Evolutionary conservation across 2,329 filamentous ascomycete species (phyloP).

Genomic region (Proliferodiscus dingleyae): DNA sequence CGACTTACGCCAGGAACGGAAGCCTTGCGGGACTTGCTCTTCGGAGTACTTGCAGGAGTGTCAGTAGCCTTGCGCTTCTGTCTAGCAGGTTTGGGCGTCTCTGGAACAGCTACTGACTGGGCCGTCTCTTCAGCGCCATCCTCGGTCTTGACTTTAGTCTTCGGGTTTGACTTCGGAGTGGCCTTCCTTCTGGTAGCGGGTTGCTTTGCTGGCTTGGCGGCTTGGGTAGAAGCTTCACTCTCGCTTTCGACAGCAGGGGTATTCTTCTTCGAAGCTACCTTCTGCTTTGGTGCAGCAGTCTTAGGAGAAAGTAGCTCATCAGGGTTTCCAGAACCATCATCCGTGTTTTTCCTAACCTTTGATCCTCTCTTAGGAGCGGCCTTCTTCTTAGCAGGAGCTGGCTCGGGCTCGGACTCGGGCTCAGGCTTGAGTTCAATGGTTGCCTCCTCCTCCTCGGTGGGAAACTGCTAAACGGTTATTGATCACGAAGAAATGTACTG

Average conservation of each 20-base stretch:
- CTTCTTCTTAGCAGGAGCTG: constrained; percentile 5
- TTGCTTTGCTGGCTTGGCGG: constrained; percentile 1
- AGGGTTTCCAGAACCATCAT: neutral
- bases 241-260: neutral
- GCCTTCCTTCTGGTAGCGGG: constrained; percentile 8
- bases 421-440: neutral
- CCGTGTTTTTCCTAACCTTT: neutral
- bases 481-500: too few species aligned
- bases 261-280: neutral
- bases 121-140: constrained; percentile 1
- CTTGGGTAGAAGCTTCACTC: too few species aligned
- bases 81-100: neutral
- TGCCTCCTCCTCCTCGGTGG: too few species aligned
- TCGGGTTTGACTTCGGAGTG: too few species aligned
- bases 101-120: neutral
- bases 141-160: constrained; percentile 1
- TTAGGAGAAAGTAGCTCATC: neutral
- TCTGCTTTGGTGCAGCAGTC: neutral
- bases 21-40: neutral
- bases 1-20: constrained; percentile 2
- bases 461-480: too few species aligned
- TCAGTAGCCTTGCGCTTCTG: constrained; percentile 11
- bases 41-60: constrained; percentile 1
- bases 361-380: neutral
- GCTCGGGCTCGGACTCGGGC: neutral